Base-by-base conservation (phyloP, 805 yeast genomes). In the Kodamaea fukazawae region DNA sequence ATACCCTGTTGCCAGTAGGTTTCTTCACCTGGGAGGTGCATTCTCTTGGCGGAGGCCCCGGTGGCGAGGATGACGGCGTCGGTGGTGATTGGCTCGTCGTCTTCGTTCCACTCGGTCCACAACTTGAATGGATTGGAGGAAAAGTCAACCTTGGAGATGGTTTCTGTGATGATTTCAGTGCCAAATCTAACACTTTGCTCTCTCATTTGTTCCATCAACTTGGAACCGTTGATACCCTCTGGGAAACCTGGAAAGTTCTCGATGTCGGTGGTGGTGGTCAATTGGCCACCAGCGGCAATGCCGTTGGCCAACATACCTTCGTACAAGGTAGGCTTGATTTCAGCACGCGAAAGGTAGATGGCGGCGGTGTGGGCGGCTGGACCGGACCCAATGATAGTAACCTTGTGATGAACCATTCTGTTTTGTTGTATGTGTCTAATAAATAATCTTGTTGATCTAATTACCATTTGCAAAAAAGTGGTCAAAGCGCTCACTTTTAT, bases 311-410 rank as follows among this genome's bases (percentile, higher is more conserved):
- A 72, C 84, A 91, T 74, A 57, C 99, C 99, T 71, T 93, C 99
- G 69, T 89, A 93, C 54, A 93, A 66, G 22, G 86, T 81, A 16
- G 99, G 97, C 67, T 85, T 82, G 60, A 89, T 79, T 74, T 93
- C 99, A 31, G 99, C 99, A 67, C 99, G 83, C 22, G 98, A 83
- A 40, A 93, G 74, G 67, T 93, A 93, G 64, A 93, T 87, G 50
- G 99, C 99, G 37, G 99, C 99, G 32, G 99, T 93, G 76, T 93
- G 96, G 41, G 97, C 99, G 42, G 99, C 99, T 42, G 99, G 99
- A 54, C 99, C 99, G 40, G 97, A 90, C 32, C 99, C 98, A 46
- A 87, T 81, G 56, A 87, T 84, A 23, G 93, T 86, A 46, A 86
- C 95, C 72, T 74, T 79, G 70, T 86, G 79, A 64, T 86, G 95